A percentile compares a stretch with the other conserved stretches of the same genome.
Evolutionary conservation across 164 flowering plant genomes (phyloP).

Genomic region (Aristolochia californica): DNA sequence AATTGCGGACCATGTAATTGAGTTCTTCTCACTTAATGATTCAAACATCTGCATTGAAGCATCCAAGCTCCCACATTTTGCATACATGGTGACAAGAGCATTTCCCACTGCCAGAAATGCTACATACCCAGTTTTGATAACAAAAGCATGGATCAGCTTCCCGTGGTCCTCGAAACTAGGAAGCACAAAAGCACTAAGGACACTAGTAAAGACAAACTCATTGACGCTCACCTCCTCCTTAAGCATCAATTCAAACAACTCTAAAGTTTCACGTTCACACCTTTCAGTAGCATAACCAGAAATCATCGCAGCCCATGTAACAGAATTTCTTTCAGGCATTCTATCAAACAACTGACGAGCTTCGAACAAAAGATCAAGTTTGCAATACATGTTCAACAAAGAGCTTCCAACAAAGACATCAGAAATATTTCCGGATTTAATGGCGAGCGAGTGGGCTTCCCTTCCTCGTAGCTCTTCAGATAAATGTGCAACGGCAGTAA

Average conservation of each 20-base stretch:
- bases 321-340: constrained; percentile 64
- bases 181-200: constrained; percentile 41
- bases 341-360: constrained; percentile 57
- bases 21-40: constrained; percentile 34
- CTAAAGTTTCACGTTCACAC: constrained; percentile 31
- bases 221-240: constrained; percentile 24
- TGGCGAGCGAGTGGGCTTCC: constrained; percentile 44
- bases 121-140: constrained; percentile 35
- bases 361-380: constrained; percentile 35
- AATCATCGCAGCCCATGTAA: constrained; percentile 71
- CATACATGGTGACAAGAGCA: constrained; percentile 64
- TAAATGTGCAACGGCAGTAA: constrained; percentile 38
- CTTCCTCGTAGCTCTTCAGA: constrained; percentile 16
- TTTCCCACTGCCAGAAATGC: constrained; percentile 44
- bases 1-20: constrained; percentile 90
- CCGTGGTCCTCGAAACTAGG: constrained; percentile 29
- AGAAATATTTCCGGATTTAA: constrained; percentile 20
- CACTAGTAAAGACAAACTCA: constrained; percentile 60
- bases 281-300: constrained; percentile 62
- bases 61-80: constrained; percentile 48
- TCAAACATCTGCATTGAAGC: constrained; percentile 43
- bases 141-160: constrained; percentile 46
- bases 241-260: constrained; percentile 32
- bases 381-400: constrained; percentile 52
- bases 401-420: constrained; percentile 72